Conservation (phyloP, 805 yeast genomes). For the Suhomyces vadensis region DNA sequence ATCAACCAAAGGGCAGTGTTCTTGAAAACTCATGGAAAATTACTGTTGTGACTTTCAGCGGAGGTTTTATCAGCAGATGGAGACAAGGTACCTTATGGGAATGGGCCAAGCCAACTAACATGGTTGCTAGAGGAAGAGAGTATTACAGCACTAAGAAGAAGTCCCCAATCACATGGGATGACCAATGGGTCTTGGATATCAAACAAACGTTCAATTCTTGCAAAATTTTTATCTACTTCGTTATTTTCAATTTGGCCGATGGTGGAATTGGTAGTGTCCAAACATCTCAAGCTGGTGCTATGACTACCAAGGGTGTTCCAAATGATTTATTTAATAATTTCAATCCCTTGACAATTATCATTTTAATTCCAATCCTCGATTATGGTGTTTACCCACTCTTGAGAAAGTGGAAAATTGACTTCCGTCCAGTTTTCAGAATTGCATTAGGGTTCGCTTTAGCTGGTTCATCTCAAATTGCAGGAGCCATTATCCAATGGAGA, state of each 20-base stretch:
- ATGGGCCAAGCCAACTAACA: constrained; percentile 46
- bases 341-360: constrained; percentile 55
- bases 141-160: constrained; percentile 25
- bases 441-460: constrained; percentile 50
- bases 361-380: constrained; percentile 53
- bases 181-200: constrained; percentile 50
- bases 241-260: constrained; percentile 42
- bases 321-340: constrained; percentile 57
- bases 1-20: constrained; percentile 47
- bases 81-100: constrained; percentile 47
- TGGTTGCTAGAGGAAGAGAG: constrained; percentile 44
- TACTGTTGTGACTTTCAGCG: constrained; percentile 41
- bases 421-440: constrained; percentile 48
- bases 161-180: constrained; percentile 35
- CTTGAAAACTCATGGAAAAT: constrained; percentile 46
- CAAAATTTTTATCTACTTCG: constrained; percentile 46
- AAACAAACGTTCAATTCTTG: constrained; percentile 46
- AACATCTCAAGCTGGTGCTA: constrained; percentile 55
- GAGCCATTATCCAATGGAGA: constrained; percentile 51
- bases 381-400: constrained; percentile 48
- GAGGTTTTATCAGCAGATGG: constrained; percentile 44
- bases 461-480: constrained; percentile 48
- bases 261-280: constrained; percentile 50
- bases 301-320: constrained; percentile 54
- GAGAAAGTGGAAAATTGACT: constrained; percentile 40